phyloP scores from a whole-genome alignment of 345 rosid species.

The Odontarrhena argentea region DNA sequence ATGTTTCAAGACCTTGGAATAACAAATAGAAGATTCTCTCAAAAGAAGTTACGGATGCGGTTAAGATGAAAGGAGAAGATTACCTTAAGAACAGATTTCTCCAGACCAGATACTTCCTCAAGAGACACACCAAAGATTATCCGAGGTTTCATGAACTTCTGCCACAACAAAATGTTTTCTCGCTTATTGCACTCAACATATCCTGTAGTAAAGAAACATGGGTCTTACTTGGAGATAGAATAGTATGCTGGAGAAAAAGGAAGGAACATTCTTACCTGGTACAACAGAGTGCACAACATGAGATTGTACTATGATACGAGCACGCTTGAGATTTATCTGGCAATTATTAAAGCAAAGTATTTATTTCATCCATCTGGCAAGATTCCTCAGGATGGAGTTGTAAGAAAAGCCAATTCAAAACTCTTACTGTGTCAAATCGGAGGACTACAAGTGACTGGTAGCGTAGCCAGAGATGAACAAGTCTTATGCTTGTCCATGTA shows the following conservation, averaged over 20 bases:
- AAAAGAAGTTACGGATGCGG: background rate
- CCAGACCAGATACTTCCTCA: constrained; percentile 63
- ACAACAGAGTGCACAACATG: constrained; percentile 60
- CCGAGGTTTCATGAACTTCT: constrained; percentile 75
- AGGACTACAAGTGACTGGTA: constrained; percentile 81
- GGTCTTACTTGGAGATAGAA: background rate
- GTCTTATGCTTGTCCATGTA: constrained; percentile 76
- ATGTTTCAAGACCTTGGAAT: constrained; percentile 11
- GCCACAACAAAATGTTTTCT: constrained; percentile 80
- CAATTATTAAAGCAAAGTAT: constrained; percentile 21
- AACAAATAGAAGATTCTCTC: constrained; percentile 3
- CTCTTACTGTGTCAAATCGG: constrained; percentile 66
- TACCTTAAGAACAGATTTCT: constrained; percentile 58
- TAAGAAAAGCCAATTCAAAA: constrained; percentile 8
- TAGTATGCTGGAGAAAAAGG: background rate
- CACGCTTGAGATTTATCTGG: constrained; percentile 96
- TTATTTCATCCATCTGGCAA: background rate
- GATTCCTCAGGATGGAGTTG: constrained; percentile 9
- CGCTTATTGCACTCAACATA: constrained; percentile 71
- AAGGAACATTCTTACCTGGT: constrained; percentile 52
- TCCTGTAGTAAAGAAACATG: constrained; percentile 50
- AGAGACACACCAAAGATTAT: constrained; percentile 76
- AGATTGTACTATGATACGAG: constrained; percentile 74
- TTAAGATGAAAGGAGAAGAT: constrained; percentile 24
- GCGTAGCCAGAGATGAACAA: constrained; percentile 89